A percentile compares a stretch with the other conserved stretches of the same genome.
phyloP scores from a whole-genome alignment of 2,329 filamentous ascomycete species.

The Colletotrichum sp. region DNA sequence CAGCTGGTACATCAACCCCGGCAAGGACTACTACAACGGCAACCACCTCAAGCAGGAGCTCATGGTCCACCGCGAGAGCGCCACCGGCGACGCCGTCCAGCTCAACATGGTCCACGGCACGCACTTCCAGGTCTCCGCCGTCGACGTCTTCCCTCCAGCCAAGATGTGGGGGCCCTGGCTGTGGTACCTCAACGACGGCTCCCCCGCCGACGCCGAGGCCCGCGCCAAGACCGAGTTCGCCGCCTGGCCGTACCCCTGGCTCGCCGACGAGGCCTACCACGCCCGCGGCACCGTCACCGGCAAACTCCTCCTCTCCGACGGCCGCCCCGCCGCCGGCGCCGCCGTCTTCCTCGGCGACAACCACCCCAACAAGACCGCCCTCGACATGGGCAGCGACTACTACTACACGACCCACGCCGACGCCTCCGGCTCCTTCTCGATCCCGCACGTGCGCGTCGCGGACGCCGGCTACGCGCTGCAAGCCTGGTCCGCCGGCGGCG shows the following conservation, averaged over 20 bases:
- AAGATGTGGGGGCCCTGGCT: conserved; percentile 51
- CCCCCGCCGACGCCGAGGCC: conserved; percentile 42
- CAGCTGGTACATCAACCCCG: conserved; percentile 56
- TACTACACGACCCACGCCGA: conserved; percentile 56
- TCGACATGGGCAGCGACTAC: conserved; percentile 52
- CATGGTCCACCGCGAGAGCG: conserved; percentile 55
- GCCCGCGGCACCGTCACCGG: conserved; percentile 52
- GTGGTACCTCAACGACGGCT: conserved; percentile 46
- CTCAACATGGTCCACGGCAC: conserved; percentile 61
- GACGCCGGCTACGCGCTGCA: conserved; percentile 50
- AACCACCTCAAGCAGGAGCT: conserved; percentile 58
- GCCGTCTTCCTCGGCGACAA: conserved; percentile 31
- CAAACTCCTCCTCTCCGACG: conserved; percentile 48
- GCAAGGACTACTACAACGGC: conserved; percentile 58
- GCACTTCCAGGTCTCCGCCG: conserved; percentile 43
- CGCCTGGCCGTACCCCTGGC: conserved; percentile 55
- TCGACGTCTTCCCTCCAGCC: conserved; percentile 40
- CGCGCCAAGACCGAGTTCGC: conserved; percentile 44
- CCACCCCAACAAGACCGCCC: conserved; percentile 44
- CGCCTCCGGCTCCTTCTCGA: conserved; percentile 43
- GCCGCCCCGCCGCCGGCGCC: conserved; percentile 50
- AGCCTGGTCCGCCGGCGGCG: conserved; percentile 54
- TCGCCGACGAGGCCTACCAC: conserved; percentile 50
- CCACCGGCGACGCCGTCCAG: conserved; percentile 55
- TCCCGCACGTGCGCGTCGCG: conserved; percentile 47